Base-by-base conservation (phyloP, 2,329 filamentous ascomycete genomes). In the Tolypocladium inflatum region DNA sequence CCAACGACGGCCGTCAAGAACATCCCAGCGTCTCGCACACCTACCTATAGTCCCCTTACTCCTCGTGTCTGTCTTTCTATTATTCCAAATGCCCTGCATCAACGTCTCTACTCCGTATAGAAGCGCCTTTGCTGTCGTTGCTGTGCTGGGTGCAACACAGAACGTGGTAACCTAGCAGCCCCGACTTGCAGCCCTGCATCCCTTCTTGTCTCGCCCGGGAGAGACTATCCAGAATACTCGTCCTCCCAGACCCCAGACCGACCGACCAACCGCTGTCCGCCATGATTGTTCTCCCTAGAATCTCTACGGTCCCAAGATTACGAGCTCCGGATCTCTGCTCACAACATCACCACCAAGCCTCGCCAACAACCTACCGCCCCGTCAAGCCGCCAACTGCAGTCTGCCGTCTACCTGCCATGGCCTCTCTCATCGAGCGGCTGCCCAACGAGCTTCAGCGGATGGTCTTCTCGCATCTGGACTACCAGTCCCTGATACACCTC, bases 401-500 rank as follows among this genome's bases (percentile, higher is more conserved):
- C 37, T 57, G 35, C 23, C 53, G 21, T 51, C 50, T 15, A 21
- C 30, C 43, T 17, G 37, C 38, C 54, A 67, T 63, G 62, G 58
- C 65, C 15, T 70, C 66, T 8, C 54, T 61, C 4, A 58, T 75
- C 41, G 71, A 75, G 55, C 65, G 66, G 19, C 66, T 76, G 11
- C 72, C 74, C 0, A 52, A 55, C 21, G 68, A 72, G 55, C 57
- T 76, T 15, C 70, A 71, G 43, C 61, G 61, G 2, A 68, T 71
- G 39, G 64, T 76, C 48, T 70, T 70, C 56, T 68, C 66, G 6
- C 55, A 68, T 33, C 62, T 76, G n/a, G 73, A 75, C 62, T 76
- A 76, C 53, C 70, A 74, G 60, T 67, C 72, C n/a, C 68, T 76
- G 38, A 76, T 76, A 51, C 66, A 70, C 56, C 64, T 76, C 7